A percentile compares a stretch with the other conserved stretches of the same genome.
Evolutionary conservation across 2,329 filamentous ascomycete species (phyloP).

Genomic region (Claviceps sp.): DNA sequence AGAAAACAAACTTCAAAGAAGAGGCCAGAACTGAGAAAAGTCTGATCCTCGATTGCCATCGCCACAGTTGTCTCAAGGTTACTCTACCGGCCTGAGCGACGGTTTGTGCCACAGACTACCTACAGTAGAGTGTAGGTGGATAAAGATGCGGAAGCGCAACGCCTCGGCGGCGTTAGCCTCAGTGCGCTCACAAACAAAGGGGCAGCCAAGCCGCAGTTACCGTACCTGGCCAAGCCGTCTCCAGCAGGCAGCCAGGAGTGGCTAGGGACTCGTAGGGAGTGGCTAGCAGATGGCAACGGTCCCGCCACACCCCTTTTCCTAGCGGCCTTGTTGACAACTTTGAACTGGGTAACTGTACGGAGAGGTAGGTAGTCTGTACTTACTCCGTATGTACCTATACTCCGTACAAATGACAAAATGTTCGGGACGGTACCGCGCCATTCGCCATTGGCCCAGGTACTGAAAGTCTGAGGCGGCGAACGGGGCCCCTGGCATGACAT

Average conservation of each 20-base stretch:
- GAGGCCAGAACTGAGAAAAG: neutral
- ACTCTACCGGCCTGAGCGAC: neutral
- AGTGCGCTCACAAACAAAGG: slow-evolving; percentile 1
- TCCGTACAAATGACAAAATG: too few relatives aligned
- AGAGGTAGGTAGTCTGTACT: too few relatives aligned
- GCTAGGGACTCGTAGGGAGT: too few relatives aligned
- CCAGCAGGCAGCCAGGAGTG: neutral
- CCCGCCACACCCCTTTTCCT: neutral
- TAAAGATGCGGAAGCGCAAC: neutral
- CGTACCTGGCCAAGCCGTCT: neutral
- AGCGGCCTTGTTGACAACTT: neutral
- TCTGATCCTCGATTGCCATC: neutral
- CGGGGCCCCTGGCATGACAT: slow-evolving; percentile 2
- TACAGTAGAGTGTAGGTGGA: neutral
- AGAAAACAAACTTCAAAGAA: too few relatives aligned
- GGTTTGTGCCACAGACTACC: neutral
- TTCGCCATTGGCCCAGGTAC: neutral
- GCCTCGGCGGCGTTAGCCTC: neutral
- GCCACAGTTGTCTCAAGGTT: neutral
- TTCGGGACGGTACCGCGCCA: neutral
- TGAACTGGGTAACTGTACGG: too few relatives aligned
- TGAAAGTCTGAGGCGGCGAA: neutral
- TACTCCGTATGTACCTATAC: too few relatives aligned
- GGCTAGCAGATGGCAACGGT: neutral
- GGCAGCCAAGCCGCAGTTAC: neutral